Evolutionary conservation across 768 basidiomycete genomes (phyloP).

Genomic region (Lenzites betulinus): DNA sequence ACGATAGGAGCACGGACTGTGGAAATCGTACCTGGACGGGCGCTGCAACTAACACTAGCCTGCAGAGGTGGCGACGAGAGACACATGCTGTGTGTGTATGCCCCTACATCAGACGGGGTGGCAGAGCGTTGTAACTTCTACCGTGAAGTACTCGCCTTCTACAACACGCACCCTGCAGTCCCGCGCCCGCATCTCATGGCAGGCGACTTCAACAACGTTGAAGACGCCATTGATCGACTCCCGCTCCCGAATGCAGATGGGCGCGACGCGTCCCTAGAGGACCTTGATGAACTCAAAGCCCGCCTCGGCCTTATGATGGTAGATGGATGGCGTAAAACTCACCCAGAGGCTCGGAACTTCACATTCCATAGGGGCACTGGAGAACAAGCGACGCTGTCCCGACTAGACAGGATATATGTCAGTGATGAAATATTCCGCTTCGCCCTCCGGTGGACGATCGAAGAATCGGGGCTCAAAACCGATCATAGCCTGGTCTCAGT

Average conservation of each 20-base stretch:
- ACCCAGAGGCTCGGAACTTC: neutral
- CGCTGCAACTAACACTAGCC: neutral
- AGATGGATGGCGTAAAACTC: neutral
- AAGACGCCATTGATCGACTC: neutral
- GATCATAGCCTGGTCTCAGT: neutral
- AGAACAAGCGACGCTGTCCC: neutral
- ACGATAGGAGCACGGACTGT: neutral
- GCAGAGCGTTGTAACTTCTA: neutral
- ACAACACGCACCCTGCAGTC: neutral
- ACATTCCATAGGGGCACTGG: neutral
- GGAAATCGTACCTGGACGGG: neutral
- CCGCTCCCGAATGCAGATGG: neutral
- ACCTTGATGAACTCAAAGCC: neutral
- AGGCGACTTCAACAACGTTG: slow-evolving; percentile 3
- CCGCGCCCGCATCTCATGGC: neutral
- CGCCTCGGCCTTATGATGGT: neutral
- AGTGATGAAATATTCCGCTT: neutral
- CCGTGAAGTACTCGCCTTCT: neutral
- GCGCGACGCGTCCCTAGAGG: neutral
- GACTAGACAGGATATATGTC: slow-evolving; percentile 1
- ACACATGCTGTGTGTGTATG: neutral
- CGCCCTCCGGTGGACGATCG: neutral
- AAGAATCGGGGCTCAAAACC: neutral
- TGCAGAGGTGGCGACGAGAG: neutral
- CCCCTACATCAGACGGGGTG: neutral